Evolutionary conservation across 2,329 filamentous ascomycete species (phyloP).

Genomic region (Colletotrichum tanaceti): DNA sequence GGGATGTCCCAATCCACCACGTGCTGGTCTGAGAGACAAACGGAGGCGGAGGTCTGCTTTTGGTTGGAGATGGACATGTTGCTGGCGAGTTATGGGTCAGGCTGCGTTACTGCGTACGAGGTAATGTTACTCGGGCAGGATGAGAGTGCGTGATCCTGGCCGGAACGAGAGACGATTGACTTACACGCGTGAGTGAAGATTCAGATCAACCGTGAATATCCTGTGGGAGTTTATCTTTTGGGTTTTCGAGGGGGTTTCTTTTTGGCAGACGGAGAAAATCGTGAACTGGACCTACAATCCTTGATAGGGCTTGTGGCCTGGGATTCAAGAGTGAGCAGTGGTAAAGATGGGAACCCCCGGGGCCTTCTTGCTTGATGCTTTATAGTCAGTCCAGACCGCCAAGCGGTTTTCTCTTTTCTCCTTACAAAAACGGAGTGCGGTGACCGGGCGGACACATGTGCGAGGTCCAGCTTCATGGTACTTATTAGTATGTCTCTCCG

Average conservation of each 20-base stretch:
- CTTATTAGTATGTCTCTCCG: slow-evolving; percentile 1
- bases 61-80: not conserved
- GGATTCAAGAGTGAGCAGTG: not conserved
- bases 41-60: not conserved
- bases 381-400: not conserved
- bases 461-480: not conserved
- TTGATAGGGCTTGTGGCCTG: not conserved
- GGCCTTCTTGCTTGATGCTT: not conserved
- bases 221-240: no score
- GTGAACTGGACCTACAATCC: not conserved
- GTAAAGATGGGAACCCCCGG: not conserved
- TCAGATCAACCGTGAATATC: not conserved
- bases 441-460: not conserved
- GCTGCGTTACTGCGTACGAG: not conserved
- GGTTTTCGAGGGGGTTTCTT: no score
- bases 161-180: no score
- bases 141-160: not conserved
- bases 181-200: not conserved
- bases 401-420: slow-evolving; percentile 13
- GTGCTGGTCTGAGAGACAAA: not conserved
- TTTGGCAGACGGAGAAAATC: not conserved
- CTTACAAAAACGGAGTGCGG: not conserved
- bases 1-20: not conserved
- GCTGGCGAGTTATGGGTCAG: not conserved
- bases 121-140: not conserved